Evolutionary conservation across 306 rosid species (phyloP).

Genomic region (Vicia sativa): DNA sequence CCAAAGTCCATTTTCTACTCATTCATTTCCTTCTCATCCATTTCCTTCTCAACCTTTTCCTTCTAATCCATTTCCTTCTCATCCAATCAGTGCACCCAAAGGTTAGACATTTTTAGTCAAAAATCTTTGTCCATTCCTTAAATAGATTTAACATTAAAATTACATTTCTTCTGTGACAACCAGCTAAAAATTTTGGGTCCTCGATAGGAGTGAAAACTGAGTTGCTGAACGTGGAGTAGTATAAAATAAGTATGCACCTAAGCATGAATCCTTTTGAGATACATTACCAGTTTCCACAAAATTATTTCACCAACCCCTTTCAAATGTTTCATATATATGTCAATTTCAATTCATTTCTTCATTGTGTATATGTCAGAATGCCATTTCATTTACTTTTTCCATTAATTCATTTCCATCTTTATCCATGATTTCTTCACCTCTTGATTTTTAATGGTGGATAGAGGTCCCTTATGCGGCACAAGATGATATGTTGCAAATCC

Average conservation of each 20-base stretch:
- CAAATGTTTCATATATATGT: background rate
- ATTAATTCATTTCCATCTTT: constrained; percentile 14
- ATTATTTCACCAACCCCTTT: background rate
- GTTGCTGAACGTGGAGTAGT: background rate
- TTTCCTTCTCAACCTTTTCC: constrained; percentile 45
- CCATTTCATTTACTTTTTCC: constrained; percentile 1
- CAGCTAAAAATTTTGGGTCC: background rate
- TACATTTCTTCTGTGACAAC: background rate
- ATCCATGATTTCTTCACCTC: background rate
- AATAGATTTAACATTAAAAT: constrained; percentile 4
- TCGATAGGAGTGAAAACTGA: background rate
- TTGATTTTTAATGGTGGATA: constrained; percentile 27
- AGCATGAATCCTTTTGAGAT: background rate
- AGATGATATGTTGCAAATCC: constrained; percentile 56
- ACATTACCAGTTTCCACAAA: background rate
- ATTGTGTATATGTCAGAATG: background rate
- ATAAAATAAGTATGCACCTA: background rate
- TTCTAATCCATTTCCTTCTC: constrained; percentile 32
- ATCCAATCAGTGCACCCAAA: constrained; percentile 49
- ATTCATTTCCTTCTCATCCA: background rate
- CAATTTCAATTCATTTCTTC: background rate
- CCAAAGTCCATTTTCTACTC: constrained; percentile 34
- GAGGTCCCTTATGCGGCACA: constrained; percentile 45
- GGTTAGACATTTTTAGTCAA: constrained; percentile 45
- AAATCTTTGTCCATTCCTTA: background rate